These are phyloP conservation scores for Penicillium paxilli DNA, from an alignment of 495 filamentous ascomycete species.

Conservation along the genomic window DNA sequence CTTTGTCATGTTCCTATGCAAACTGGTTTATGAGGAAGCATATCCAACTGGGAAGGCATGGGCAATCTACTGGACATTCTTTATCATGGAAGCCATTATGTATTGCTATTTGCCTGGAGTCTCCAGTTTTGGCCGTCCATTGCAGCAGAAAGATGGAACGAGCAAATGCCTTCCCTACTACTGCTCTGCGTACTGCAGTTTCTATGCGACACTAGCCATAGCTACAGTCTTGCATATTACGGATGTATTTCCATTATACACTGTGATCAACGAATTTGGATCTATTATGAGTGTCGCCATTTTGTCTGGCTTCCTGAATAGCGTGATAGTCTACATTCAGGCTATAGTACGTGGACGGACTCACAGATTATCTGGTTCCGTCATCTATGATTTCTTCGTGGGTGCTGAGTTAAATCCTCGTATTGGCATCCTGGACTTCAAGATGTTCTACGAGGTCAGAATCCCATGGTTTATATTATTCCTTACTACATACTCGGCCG, in stretches of 20 bases:
- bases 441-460: slow-evolving; percentile 98
- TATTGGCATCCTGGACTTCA: slow-evolving; percentile 87
- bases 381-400: slow-evolving; percentile 98
- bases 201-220: slow-evolving; percentile 76
- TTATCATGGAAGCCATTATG: slow-evolving; percentile 68
- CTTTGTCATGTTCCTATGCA: slow-evolving; percentile 62
- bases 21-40: slow-evolving; percentile 72
- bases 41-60: slow-evolving; percentile 77
- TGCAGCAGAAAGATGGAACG: slow-evolving; percentile 76
- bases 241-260: slow-evolving; percentile 80
- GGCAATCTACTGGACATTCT: slow-evolving; percentile 87
- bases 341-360: slow-evolving; percentile 73
- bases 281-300: slow-evolving; percentile 85
- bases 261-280: slow-evolving; percentile 86
- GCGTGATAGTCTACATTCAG: slow-evolving; percentile 76
- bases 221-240: slow-evolving; percentile 69
- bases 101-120: slow-evolving; percentile 83
- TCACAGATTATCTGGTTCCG: slow-evolving; percentile 88
- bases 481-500: slow-evolving; percentile 70
- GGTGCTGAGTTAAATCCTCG: slow-evolving; percentile 94
- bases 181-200: slow-evolving; percentile 77
- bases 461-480: slow-evolving; percentile 95
- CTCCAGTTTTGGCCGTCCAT: slow-evolving; percentile 74
- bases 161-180: slow-evolving; percentile 80
- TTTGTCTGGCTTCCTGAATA: slow-evolving; percentile 73